Evolutionary conservation across 768 basidiomycete species (phyloP).

Genomic region (Pulveroboletus sp.): DNA sequence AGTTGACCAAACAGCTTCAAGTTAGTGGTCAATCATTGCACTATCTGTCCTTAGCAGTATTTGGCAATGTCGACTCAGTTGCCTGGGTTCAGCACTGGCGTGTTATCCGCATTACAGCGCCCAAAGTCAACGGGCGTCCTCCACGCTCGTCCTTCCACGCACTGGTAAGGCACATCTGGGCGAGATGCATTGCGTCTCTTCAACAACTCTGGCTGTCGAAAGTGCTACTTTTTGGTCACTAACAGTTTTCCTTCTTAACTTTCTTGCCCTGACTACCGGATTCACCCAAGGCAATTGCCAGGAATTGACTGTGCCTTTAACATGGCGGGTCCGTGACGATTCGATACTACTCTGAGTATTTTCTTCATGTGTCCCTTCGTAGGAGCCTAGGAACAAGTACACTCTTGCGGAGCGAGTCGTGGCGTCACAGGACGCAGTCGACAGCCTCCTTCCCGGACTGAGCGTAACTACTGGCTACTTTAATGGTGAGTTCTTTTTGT

Average conservation of each 20-base stretch:
- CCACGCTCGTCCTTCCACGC: no score
- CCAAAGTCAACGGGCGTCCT: no score
- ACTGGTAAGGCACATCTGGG: no score
- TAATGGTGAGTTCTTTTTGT: conserved; percentile 32
- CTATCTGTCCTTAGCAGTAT: no score
- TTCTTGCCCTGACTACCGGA: conserved; percentile 1
- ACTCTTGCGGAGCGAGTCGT: conserved; percentile 38
- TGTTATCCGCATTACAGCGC: no score
- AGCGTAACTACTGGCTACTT: conserved; percentile 40
- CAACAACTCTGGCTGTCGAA: no score
- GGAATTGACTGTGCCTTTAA: conserved; percentile 39
- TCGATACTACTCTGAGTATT: background rate
- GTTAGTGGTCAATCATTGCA: no score
- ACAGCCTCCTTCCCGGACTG: conserved; percentile 38
- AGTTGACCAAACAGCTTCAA: no score
- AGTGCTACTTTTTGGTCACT: no score
- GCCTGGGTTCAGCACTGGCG: no score
- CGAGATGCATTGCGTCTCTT: no score
- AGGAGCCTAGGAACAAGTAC: conserved; percentile 44
- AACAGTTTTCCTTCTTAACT: background rate
- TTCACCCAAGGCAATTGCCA: conserved; percentile 28
- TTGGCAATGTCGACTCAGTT: no score
- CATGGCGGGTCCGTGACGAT: conserved; percentile 40
- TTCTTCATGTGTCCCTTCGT: background rate
- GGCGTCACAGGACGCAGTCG: conserved; percentile 41